These are phyloP conservation scores for Orbilia blumenaviensis DNA, from an alignment of 2,329 filamentous ascomycete species.

Conservation along the genomic window DNA sequence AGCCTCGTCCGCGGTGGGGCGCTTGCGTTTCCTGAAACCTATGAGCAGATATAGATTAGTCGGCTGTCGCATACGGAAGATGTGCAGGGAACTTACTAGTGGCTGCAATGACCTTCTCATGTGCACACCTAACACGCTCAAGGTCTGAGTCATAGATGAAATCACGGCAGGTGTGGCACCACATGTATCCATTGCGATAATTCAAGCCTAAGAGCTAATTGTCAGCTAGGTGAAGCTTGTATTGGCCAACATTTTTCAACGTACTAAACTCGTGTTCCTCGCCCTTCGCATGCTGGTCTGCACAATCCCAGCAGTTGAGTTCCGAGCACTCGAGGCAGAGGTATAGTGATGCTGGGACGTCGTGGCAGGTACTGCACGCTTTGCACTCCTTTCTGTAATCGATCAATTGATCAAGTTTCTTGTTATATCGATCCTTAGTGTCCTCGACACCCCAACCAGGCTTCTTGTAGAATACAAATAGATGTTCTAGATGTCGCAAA, in stretches of 20 bases:
- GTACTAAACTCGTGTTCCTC: constrained; percentile 56
- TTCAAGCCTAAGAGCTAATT: constrained; percentile 64
- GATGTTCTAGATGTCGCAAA: constrained; percentile 12
- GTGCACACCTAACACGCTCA: constrained; percentile 73
- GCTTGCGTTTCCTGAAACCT: constrained; percentile 35
- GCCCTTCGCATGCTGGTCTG: constrained; percentile 55
- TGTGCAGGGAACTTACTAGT: constrained; percentile 67
- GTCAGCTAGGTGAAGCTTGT: neutral
- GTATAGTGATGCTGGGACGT: constrained; percentile 39
- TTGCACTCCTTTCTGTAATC: constrained; percentile 45
- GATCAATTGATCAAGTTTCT: constrained; percentile 47
- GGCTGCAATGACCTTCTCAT: constrained; percentile 69
- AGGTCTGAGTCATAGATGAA: constrained; percentile 83
- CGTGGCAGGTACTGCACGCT: constrained; percentile 39
- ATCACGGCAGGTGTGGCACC: constrained; percentile 81
- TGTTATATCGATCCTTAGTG: constrained; percentile 47
- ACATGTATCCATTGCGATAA: constrained; percentile 76
- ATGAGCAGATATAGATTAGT: neutral
- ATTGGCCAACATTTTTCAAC: neutral
- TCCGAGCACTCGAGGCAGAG: constrained; percentile 57
- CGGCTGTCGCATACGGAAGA: neutral
- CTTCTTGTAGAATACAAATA: constrained; percentile 49
- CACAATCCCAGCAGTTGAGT: constrained; percentile 56
- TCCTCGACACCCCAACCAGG: constrained; percentile 48
- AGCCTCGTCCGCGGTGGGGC: constrained; percentile 69